Evolutionary conservation across 306 rosid species (phyloP).

Genomic region (Sechiopsis laciniata): DNA sequence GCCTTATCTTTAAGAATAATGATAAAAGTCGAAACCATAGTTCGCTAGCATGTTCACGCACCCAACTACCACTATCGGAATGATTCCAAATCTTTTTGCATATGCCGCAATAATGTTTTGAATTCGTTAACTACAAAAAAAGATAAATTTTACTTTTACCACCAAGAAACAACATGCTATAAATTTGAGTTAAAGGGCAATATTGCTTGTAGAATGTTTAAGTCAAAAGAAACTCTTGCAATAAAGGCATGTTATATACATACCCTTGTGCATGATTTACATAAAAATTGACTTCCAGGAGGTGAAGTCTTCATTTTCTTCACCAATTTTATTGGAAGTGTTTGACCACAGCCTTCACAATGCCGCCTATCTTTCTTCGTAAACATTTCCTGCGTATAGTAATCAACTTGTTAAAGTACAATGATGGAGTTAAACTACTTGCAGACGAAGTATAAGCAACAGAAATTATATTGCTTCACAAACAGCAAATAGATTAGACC

Average conservation of each 20-base stretch:
- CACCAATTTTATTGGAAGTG: slow-evolving; percentile 48
- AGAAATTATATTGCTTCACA: neutral
- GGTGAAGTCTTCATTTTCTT: slow-evolving; percentile 49
- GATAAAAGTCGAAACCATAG: slow-evolving; percentile 21
- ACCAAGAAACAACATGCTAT: slow-evolving; percentile 19
- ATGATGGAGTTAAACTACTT: slow-evolving; percentile 10
- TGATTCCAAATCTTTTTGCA: slow-evolving; percentile 92
- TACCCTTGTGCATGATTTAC: slow-evolving; percentile 87
- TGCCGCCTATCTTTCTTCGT: slow-evolving; percentile 45
- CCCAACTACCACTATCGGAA: slow-evolving; percentile 98
- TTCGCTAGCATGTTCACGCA: slow-evolving; percentile 40
- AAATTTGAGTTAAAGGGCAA: neutral
- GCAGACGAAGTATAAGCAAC: neutral
- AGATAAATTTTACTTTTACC: slow-evolving; percentile 11
- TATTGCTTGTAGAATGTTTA: slow-evolving; percentile 18
- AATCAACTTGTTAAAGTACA: slow-evolving; percentile 27
- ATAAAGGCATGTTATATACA: slow-evolving; percentile 31
- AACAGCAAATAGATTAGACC: neutral
- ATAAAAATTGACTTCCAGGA: slow-evolving; percentile 53
- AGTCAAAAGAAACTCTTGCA: slow-evolving; percentile 18
- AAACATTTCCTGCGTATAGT: slow-evolving; percentile 45
- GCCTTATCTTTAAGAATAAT: neutral
- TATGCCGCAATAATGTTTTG: slow-evolving; percentile 92
- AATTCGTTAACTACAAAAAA: slow-evolving; percentile 64
- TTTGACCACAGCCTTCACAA: slow-evolving; percentile 75